phyloP scores from a whole-genome alignment of 75 land plant genomes.

The Sequoiadendron giganteum region DNA sequence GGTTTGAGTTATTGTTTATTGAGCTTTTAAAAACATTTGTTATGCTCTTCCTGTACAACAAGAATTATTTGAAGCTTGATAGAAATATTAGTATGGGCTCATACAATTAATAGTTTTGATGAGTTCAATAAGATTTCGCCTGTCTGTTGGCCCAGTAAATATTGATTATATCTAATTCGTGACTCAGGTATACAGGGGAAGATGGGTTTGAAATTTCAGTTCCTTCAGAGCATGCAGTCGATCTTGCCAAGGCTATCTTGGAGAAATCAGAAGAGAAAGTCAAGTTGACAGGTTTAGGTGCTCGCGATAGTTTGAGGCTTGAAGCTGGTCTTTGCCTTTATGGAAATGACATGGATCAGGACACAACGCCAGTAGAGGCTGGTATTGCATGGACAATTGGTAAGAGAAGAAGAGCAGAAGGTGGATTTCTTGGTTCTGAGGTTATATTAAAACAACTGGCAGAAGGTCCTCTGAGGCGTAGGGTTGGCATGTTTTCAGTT shows the following conservation, averaged over 20 bases:
- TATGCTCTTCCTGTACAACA: background rate
- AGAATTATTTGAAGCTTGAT: background rate
- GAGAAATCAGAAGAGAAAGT: constrained; percentile 86
- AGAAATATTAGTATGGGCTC: background rate
- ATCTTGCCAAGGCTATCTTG: constrained; percentile 82
- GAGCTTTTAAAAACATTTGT: background rate
- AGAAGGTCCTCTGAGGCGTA: constrained; percentile 70
- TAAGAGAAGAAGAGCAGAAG: constrained; percentile 95
- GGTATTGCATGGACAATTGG: constrained; percentile 98
- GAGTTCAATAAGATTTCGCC: background rate
- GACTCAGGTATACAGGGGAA: constrained; percentile 92
- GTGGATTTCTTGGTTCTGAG: constrained; percentile 89
- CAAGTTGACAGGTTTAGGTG: constrained; percentile 85
- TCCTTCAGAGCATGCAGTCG: constrained; percentile 79
- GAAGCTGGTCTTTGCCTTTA: constrained; percentile 97
- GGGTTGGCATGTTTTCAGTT: constrained; percentile 80
- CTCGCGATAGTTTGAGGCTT: constrained; percentile 93
- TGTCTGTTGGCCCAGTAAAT: background rate
- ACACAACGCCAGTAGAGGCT: constrained; percentile 86
- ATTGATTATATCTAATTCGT: background rate
- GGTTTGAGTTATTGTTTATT: background rate
- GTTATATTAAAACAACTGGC: constrained; percentile 82
- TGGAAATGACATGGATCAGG: constrained; percentile 96
- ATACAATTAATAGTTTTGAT: background rate
- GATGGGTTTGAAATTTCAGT: constrained; percentile 99